phyloP scores from a whole-genome alignment of 2,329 filamentous ascomycete species.

The Cercospora berteroae region DNA sequence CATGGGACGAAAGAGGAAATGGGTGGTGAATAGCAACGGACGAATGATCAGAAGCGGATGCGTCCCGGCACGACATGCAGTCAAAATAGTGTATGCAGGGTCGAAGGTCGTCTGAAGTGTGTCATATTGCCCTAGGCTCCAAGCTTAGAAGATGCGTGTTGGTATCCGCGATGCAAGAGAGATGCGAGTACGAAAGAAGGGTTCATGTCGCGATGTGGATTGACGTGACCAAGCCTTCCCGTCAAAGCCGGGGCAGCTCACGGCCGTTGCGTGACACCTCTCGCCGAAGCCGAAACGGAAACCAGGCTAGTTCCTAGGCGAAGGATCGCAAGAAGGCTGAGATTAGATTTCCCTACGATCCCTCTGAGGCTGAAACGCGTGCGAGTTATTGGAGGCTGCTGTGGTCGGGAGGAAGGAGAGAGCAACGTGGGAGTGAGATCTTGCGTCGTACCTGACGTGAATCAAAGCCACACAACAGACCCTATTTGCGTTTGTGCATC shows the following conservation, averaged over 20 bases:
- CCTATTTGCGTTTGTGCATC: constrained; percentile 7
- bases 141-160: constrained; percentile 18
- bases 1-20: constrained; percentile 16
- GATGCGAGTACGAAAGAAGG: background rate
- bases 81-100: constrained; percentile 21
- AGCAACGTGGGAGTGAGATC: background rate
- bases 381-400: background rate
- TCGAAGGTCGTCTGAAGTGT: constrained; percentile 3
- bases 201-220: background rate
- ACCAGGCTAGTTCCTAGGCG: constrained; percentile 11
- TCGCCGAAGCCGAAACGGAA: constrained; percentile 19
- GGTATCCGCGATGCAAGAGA: background rate
- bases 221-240: constrained; percentile 1
- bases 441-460: constrained; percentile 18
- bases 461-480: constrained; percentile 18
- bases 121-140: constrained; percentile 17
- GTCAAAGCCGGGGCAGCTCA: constrained; percentile 10
- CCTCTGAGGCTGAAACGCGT: constrained; percentile 21
- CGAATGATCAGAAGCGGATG: constrained; percentile 17
- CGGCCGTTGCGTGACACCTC: constrained; percentile 7
- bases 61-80: constrained; percentile 1
- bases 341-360: constrained; percentile 21
- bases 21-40: constrained; percentile 16
- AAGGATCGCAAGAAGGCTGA: constrained; percentile 20
- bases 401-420: background rate